Base-by-base conservation (phyloP, 1,284 basidiomycete species). In the Rhodotorula sp. region DNA sequence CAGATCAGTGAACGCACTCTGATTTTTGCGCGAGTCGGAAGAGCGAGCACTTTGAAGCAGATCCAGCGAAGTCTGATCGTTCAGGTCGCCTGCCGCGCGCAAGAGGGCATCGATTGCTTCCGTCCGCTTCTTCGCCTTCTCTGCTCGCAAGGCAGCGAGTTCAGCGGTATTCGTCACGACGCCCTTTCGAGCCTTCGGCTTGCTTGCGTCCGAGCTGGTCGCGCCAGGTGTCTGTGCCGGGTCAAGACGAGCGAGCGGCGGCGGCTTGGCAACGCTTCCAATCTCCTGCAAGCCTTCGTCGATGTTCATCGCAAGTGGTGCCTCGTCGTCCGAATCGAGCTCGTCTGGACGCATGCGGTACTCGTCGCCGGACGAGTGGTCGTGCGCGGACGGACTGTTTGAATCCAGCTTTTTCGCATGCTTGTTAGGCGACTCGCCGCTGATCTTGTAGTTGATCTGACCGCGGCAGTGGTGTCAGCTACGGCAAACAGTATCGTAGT, bases 371-470 rank as follows among this genome's bases (percentile, higher is more conserved):
- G 59, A 64, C 11, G 53, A 59, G 24, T 53, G 50, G 18, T 53
- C 65, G 46, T 52, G 56, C 28, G 31, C 31, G 2, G 62, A 55
- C 20, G 62, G 40, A 16, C 30, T 24, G 2, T 31, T 47, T 16
- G 44, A 34, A 26, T 26, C 26, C 30, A 28, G n/a, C 44, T 57
- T n/a, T 46, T 44, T 57, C 22, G 34, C 48, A 24, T 59, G 48
- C 62, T 67, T 56, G 9, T 53, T 5, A 24, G 50, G 65, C 37
- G 50, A 66, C 4, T 8, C 30, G 26, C 44, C 51, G 26, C 58
- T 67, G 20, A 60, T 18, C 44, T 31, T 30, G 64, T 72, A 66
- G 53, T 71, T 61, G 37, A 72, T 62, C 70, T 67, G 44, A 9
- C 24, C 31, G 13, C 1, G 16, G 20, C 46, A 28, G 9, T 3